Evolutionary conservation across 495 filamentous ascomycete species (phyloP).

Genomic region (Neurospora tetraspora): DNA sequence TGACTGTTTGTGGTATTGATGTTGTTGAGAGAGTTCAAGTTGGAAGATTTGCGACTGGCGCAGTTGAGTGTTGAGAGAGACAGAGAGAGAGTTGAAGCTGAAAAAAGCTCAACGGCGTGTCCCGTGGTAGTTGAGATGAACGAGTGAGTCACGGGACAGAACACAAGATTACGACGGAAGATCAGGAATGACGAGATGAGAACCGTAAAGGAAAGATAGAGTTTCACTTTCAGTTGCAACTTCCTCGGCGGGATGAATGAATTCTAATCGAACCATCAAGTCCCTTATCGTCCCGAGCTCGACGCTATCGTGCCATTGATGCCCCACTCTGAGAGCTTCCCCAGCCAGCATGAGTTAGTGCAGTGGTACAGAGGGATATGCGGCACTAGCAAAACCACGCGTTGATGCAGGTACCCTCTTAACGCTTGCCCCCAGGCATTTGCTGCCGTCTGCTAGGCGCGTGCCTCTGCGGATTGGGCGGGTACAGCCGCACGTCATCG

Average conservation of each 20-base stretch:
- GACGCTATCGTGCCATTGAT: background rate
- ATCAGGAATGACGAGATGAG: background rate
- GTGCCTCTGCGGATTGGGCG: background rate
- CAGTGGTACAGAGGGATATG: fast-evolving
- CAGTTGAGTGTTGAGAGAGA: background rate
- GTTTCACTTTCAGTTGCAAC: background rate
- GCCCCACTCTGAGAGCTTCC: background rate
- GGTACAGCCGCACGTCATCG: slow-evolving; percentile 2
- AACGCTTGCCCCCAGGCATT: background rate
- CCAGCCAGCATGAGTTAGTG: background rate
- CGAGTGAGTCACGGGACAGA: background rate
- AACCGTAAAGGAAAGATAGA: background rate
- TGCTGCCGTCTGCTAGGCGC: background rate
- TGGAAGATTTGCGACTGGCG: background rate
- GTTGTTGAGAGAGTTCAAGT: background rate
- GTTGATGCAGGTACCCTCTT: background rate
- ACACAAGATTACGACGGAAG: background rate
- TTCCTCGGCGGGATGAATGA: background rate
- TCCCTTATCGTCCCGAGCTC: background rate
- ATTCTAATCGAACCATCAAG: background rate
- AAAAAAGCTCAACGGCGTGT: background rate
- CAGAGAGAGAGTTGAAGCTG: background rate
- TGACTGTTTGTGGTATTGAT: background rate
- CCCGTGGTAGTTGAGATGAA: background rate
- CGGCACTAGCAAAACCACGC: fast-evolving